Evolutionary conservation across 2,329 filamentous ascomycete species (phyloP), one percentile per base, ranked within the genome.

Genomic region (Albifimbria verrucaria): DNA sequence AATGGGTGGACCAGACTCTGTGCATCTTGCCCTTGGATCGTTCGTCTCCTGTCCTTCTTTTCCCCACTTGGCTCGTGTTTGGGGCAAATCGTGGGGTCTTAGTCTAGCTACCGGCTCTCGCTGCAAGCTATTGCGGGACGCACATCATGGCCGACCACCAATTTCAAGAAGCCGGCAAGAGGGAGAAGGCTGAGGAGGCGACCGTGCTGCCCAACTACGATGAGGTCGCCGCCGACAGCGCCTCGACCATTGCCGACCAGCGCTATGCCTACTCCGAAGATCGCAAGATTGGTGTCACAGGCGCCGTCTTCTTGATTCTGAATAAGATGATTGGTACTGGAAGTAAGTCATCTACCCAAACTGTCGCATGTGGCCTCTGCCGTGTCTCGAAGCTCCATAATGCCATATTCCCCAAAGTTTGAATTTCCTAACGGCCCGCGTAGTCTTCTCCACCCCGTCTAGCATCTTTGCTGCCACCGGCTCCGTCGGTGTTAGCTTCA

Each of bases 271-370:
- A 70, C 48, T 61, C 65, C 0, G 76, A 78, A 2, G 70, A 71
- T 48, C 66, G 74, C 9, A 80, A 81, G 64, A 77, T 83, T 20
- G 80, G 79, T 0, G 66, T 82, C 24, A 76, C 74, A 0, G 79
- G 79, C 3, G 74, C 79, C 6, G 75, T 79, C 1, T 82, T 82
- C 51, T 57, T 83, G 39, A 82, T 83, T 39, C 57, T 82, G 18
- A 83, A 83, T 54, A 81, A 81, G 61, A 82, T 83, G 77, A 81
- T 83, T 39, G 79, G 80, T 11, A 81, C 80, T 2, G 80, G 79
- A 60, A 81, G 78, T 81, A 63, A 62, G 77, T 57, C 23, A 39
- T n/a, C n/a, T 39, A 39, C 32, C 12, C 32, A n/a, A 39, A 39
- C 3, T 7, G 1, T n/a, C 43, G n/a, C 18, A 24, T 22, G 10